These are phyloP conservation scores for Striga asiatica DNA, from an alignment of 257 asterid genomes.

Conservation along the genomic window DNA sequence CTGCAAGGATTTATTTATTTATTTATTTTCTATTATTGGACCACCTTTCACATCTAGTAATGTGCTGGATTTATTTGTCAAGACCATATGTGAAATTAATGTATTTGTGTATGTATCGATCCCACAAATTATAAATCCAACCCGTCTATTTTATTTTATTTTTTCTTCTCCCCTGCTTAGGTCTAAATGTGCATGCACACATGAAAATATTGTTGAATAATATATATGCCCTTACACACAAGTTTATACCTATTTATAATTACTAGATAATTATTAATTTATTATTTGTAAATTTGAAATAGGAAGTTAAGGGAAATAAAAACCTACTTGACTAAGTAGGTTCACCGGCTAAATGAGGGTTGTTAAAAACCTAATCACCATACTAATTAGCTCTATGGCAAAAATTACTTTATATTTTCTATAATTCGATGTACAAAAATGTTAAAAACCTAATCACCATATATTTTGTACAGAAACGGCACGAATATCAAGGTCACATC, in stretches of 20 bases:
- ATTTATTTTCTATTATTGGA: not conserved
- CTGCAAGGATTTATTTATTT: not conserved
- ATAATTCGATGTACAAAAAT: too few relatives aligned
- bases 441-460: not conserved
- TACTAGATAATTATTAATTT: too few relatives aligned
- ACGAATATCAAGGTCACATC: slow-evolving; percentile 15
- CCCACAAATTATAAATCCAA: too few relatives aligned
- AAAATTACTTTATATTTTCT: too few relatives aligned
- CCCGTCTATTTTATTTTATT: too few relatives aligned
- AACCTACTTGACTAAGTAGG: not conserved
- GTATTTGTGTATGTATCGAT: too few relatives aligned
- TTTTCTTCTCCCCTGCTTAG: too few relatives aligned
- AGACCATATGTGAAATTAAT: not conserved
- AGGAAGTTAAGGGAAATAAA: not conserved
- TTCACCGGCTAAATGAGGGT: not conserved
- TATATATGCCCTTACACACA: too few relatives aligned
- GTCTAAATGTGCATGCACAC: too few relatives aligned
- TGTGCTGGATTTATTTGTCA: not conserved
- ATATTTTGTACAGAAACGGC: not conserved
- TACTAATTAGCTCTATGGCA: not conserved
- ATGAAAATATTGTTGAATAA: too few relatives aligned
- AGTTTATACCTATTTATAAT: too few relatives aligned
- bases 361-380: not conserved
- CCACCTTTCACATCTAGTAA: slow-evolving; percentile 3
- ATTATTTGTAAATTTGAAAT: not conserved